These are phyloP conservation scores for Cercospora sp. DNA, from an alignment of 2,329 filamentous ascomycete species.

Conservation along the genomic window DNA sequence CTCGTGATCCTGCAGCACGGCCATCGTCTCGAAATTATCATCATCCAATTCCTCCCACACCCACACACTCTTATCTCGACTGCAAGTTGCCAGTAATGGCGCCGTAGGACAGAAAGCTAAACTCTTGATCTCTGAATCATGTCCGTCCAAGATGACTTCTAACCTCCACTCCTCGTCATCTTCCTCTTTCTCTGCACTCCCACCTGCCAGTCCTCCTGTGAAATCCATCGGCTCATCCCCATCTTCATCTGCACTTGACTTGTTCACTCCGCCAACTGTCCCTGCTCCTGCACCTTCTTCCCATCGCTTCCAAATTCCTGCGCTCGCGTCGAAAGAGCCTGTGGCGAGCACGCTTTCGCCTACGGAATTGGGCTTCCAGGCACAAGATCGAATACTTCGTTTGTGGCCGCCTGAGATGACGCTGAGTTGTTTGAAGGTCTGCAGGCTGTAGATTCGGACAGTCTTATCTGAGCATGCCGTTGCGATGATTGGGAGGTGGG, in stretches of 20 bases:
- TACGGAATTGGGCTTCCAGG: slow-evolving; percentile 75
- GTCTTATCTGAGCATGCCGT: slow-evolving; percentile 84
- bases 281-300: slow-evolving; percentile 52
- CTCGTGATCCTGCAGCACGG: slow-evolving; percentile 90
- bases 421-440: slow-evolving; percentile 75
- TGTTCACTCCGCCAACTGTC: slow-evolving; percentile 12
- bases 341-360: slow-evolving; percentile 79
- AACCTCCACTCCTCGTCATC: slow-evolving; percentile 88
- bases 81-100: slow-evolving; percentile 83
- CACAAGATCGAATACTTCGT: slow-evolving; percentile 78
- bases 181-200: slow-evolving; percentile 43
- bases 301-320: slow-evolving; percentile 68
- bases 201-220: slow-evolving; percentile 34
- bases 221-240: slow-evolving; percentile 35
- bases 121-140: slow-evolving; percentile 89
- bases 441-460: slow-evolving; percentile 85
- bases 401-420: slow-evolving; percentile 84
- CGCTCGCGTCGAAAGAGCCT: slow-evolving; percentile 89
- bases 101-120: slow-evolving; percentile 73
- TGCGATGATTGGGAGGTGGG: slow-evolving; percentile 81
- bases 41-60: slow-evolving; percentile 97
- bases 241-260: slow-evolving; percentile 13
- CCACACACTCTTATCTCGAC: slow-evolving; percentile 92
- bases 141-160: slow-evolving; percentile 86
- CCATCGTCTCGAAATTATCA: slow-evolving; percentile 95